Evolutionary conservation across 2,329 filamentous ascomycete species (phyloP).

Genomic region (Chaetoscypha palmicola): DNA sequence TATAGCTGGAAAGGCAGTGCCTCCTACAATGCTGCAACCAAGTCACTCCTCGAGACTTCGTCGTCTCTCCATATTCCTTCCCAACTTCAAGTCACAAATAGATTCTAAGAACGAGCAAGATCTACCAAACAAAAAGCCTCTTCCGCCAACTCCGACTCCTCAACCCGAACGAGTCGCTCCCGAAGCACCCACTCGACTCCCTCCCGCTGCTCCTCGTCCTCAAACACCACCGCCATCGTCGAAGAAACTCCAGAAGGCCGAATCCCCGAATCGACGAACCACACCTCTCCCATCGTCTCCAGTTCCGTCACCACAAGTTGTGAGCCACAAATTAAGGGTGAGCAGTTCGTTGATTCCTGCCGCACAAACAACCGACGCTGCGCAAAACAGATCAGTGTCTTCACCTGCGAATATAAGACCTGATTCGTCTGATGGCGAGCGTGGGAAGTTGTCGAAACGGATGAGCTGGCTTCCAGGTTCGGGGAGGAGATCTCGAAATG

Average conservation of each 20-base stretch:
- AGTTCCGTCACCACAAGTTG: not conserved
- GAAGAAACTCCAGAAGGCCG: conserved; percentile 3
- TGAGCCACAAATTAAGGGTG: not conserved
- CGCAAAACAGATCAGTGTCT: conserved; percentile 11
- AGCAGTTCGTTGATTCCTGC: not conserved
- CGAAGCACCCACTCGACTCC: not conserved
- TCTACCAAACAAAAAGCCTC: conserved; percentile 1
- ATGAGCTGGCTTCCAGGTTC: conserved; percentile 18
- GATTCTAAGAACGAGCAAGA: conserved; percentile 16
- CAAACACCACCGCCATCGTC: not conserved
- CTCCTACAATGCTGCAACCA: conserved; percentile 4
- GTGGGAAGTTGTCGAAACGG: conserved; percentile 6
- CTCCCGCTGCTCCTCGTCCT: not conserved
- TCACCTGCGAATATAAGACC: conserved; percentile 9
- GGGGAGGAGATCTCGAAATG: conserved; percentile 14
- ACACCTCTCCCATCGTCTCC: not conserved
- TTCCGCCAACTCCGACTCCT: not conserved
- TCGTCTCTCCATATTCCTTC: conserved; percentile 14
- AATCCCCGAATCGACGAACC: conserved; percentile 7
- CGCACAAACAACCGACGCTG: not conserved
- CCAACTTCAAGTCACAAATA: conserved; percentile 7
- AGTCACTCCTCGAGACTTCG: conserved; percentile 9
- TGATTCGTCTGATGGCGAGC: conserved; percentile 11
- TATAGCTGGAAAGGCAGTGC: conserved; percentile 2
- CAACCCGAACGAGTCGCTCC: not conserved